Percentiles rank a stretch among this genome's conserved stretches.
Evolutionary conservation across 1,284 basidiomycete species (phyloP).

Genomic region (Rhodotorula mucilaginosa): DNA sequence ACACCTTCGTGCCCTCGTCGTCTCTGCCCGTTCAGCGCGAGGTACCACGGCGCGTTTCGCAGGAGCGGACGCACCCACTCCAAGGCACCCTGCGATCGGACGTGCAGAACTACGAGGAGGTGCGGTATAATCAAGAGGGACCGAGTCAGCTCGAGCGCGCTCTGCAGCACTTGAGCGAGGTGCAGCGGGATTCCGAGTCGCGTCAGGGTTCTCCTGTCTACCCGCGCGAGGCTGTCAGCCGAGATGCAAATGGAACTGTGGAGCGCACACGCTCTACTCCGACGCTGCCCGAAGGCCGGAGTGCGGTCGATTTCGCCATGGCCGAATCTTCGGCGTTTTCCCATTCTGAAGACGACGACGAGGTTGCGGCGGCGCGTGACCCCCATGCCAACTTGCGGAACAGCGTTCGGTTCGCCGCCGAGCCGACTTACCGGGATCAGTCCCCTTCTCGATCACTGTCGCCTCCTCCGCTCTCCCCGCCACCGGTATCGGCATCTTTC

Average conservation of each 20-base stretch:
- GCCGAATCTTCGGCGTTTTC: constrained; percentile 10
- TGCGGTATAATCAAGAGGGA: background rate
- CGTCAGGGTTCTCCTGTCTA: background rate
- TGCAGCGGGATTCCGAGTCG: constrained; percentile 1
- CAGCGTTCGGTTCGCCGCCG: constrained; percentile 8
- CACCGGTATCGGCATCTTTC: background rate
- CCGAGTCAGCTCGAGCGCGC: constrained; percentile 14
- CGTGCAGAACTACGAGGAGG: background rate
- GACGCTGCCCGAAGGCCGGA: constrained; percentile 9
- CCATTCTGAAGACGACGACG: background rate
- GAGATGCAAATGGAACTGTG: too few species aligned
- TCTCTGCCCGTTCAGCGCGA: constrained; percentile 15
- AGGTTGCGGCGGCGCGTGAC: background rate
- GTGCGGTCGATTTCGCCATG: constrained; percentile 37
- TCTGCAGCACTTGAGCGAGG: constrained; percentile 10
- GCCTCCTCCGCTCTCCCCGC: background rate
- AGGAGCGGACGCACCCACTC: background rate
- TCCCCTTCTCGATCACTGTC: constrained; percentile 5
- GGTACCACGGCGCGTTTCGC: background rate
- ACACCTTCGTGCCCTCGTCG: constrained; percentile 23
- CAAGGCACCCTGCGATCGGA: too few species aligned
- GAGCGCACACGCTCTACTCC: background rate
- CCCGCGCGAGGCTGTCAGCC: background rate
- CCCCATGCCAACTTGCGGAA: background rate
- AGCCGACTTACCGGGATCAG: background rate